Conservation (phyloP, 805 yeast genomes). For the Candida cerambycidarum region DNA sequence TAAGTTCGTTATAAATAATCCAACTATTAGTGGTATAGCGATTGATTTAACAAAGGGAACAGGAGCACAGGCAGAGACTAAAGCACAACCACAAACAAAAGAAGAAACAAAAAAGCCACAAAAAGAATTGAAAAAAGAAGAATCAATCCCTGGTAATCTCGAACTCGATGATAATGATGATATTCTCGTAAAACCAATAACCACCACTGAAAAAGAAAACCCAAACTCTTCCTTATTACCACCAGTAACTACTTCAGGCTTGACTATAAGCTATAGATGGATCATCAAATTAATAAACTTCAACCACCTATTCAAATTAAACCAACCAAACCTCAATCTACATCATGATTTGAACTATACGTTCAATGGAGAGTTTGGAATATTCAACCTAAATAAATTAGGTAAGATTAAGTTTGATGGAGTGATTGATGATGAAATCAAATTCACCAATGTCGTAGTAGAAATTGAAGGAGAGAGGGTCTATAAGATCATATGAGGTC, state of each 20-base stretch:
- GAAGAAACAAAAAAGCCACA: not conserved
- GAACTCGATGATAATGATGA: slow-evolving; percentile 1
- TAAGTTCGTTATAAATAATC: slow-evolving; percentile 12
- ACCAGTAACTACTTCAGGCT: not conserved
- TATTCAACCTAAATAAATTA: slow-evolving; percentile 7
- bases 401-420: slow-evolving; percentile 15
- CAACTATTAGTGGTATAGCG: slow-evolving; percentile 13
- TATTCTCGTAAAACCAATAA: not conserved
- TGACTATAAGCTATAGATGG: slow-evolving; percentile 12
- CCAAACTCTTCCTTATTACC: too few species aligned
- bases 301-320: slow-evolving; percentile 8
- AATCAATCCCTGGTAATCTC: not conserved
- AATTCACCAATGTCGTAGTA: slow-evolving; percentile 11
- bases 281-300: slow-evolving; percentile 13
- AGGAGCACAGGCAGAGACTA: not conserved
- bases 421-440: slow-evolving; percentile 12
- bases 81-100: not conserved
- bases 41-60: slow-evolving; percentile 1
- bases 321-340: slow-evolving; percentile 13
- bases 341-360: slow-evolving; percentile 10
- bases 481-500: slow-evolving; percentile 12
- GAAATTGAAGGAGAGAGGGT: slow-evolving; percentile 10
- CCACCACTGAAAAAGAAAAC: too few species aligned
- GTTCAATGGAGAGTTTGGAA: slow-evolving; percentile 13
- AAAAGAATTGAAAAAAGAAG: not conserved